Evolutionary conservation across 495 filamentous ascomycete genomes (phyloP).

Genomic region (Diplogelasinospora grovesii): DNA sequence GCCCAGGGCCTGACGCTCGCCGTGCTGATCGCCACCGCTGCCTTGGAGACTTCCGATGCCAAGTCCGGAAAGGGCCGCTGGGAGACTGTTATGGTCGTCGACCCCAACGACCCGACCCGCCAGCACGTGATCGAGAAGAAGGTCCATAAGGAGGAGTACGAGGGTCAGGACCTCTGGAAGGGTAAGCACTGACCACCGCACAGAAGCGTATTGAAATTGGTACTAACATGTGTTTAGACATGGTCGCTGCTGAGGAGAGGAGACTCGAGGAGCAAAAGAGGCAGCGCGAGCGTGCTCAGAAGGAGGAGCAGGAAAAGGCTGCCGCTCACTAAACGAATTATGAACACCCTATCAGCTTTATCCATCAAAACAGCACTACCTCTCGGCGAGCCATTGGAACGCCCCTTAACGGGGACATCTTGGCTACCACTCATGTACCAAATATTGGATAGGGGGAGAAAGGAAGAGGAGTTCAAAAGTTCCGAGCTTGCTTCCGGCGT

Average conservation of each 20-base stretch:
- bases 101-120: constrained; percentile 64
- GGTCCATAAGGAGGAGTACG: constrained; percentile 64
- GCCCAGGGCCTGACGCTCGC: constrained; percentile 92
- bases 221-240: constrained; percentile 40
- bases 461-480: no score
- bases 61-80: constrained; percentile 67
- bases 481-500: no score
- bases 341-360: no score
- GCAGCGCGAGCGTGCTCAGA: constrained; percentile 23
- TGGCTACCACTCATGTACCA: no score
- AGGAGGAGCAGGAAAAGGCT: neutral
- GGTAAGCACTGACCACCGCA: no score
- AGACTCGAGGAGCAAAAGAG: constrained; percentile 53
- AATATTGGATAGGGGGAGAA: no score
- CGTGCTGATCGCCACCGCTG: constrained; percentile 80
- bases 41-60: constrained; percentile 82
- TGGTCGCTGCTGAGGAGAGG: constrained; percentile 73
- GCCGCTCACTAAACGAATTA: no score
- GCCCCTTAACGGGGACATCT: no score
- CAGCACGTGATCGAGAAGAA: constrained; percentile 66
- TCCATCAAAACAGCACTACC: no score
- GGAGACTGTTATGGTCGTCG: constrained; percentile 65
- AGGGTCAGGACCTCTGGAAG: constrained; percentile 83
- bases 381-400: no score
- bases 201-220: no score